Base-by-base conservation (phyloP, 371 early-diverging fungal species). In the Mortierella sp. region DNA sequence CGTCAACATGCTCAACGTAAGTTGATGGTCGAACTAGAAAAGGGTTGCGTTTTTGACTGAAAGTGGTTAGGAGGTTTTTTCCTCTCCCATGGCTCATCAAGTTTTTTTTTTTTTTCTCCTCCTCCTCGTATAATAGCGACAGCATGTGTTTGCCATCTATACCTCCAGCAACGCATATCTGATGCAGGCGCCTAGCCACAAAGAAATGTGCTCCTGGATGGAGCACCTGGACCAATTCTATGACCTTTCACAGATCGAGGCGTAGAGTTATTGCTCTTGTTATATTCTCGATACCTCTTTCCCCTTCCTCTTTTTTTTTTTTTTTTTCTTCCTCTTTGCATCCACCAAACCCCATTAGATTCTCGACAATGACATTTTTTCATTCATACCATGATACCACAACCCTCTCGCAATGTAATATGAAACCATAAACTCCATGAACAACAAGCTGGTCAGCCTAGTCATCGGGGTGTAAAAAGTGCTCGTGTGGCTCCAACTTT, bases 181-280 rank as follows among this genome's bases (percentile, higher is more conserved):
- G 68, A 73, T 96, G 31, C 91, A 91, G 69, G 93, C 94, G 16
- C 82, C 86, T 13, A 83, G 82, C 8, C 82, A 84, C 45, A 82
- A 82, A 24, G 94, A 93, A 8, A 87, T 94, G 87, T 80, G 87
- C 38, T 84, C 86, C 21, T 96, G 96, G 96, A 84, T 95, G 53
- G 65, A 60, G 27, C 66, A 66, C 19, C 59, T 76, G 26, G 76
- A 76, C 53, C 76, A 69, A 38, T 69, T 69, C 51, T 76, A 69
- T 65, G 65, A 76, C 43, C 13, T 76, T 23, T 68, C 70, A 2
- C 76, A 76, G 51, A 76, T 76, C 41, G 63, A 64, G 0, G 13
- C 18, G 0, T 51, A 31, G 31, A 58, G 54, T 26, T 53, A 23
- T 41, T 3, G 13, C 16, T 27, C 27, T 45, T 42, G 23, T 21